Base-by-base conservation (phyloP, 2,329 filamentous ascomycete species). In the Knoxdaviesia capensis region DNA sequence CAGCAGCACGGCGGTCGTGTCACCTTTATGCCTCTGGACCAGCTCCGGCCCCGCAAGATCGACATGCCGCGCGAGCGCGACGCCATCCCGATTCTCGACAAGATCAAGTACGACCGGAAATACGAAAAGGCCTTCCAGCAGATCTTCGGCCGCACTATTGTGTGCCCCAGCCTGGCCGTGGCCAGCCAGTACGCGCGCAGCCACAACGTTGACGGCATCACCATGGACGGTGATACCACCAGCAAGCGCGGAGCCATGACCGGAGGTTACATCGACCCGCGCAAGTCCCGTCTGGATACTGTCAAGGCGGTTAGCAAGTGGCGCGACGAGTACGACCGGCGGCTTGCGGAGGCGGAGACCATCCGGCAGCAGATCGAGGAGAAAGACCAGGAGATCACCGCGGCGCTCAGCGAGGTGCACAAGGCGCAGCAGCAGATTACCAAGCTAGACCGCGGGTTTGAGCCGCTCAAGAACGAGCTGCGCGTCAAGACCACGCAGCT, bases 201-300 rank as follows among this genome's bases (percentile, higher is more conserved):
- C 51, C 88, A 96, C 52, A 82, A 82, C 11, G 77, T 96, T 29
- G 86, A 86, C 51, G 87, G 85, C 33, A 94, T 98, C 49, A 98
- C 90, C 0, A 81, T 84, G 4, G 87, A 96, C 44, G 90, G 90
- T 57, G 88, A 96, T 58, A 84, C 84, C 32, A 87, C 86, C 1
- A 92, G 94, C 61, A 94, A 92, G 62, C 81, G 88, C 51, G 90
- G 90, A 59, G 88, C 87, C 9, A 75, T 98, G 64, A 94, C 86
- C 40, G 90, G 90, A 65, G 90, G 90, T 51, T 98, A 80, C 54
- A 80, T 94, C 47, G 90, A 98, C 54, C 74, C 81, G 7, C 74
- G 81, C 33, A 80, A 78, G 49, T 96, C 88, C 1, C 79, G 88
- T 28, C 68, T 96, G n/a, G 80, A 88, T 51, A 85, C 81, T 31